Percentiles rank a stretch among this genome's conserved stretches.
Evolutionary conservation across 805 yeast genomes (phyloP).

Genomic region (Cyberlindnera euphorbiiphila): DNA sequence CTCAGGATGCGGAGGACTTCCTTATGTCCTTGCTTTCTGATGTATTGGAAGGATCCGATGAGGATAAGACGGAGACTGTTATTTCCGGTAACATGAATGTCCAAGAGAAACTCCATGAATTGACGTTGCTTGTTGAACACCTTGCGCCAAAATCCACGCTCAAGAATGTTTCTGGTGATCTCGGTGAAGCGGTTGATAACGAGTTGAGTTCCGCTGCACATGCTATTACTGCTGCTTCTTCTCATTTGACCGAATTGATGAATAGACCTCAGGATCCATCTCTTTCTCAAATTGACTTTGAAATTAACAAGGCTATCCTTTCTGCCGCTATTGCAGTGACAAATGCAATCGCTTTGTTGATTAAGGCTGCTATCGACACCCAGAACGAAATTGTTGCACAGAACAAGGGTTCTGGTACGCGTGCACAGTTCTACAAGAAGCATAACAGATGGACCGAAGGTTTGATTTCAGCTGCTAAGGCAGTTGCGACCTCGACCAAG

Average conservation of each 20-base stretch:
- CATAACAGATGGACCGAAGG: slow-evolving; percentile 95
- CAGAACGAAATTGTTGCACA: slow-evolving; percentile 76
- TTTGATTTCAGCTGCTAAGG: slow-evolving; percentile 80
- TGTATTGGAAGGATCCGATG: slow-evolving; percentile 46
- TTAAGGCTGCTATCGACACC: slow-evolving; percentile 72
- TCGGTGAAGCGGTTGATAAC: slow-evolving; percentile 66
- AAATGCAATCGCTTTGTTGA: slow-evolving; percentile 67
- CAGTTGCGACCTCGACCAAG: slow-evolving; percentile 81
- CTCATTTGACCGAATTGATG: slow-evolving; percentile 51
- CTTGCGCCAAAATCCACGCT: slow-evolving; percentile 42
- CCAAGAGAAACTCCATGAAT: slow-evolving; percentile 63
- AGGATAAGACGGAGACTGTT: slow-evolving; percentile 71
- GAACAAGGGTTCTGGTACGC: slow-evolving; percentile 61
- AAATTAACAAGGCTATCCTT: slow-evolving; percentile 72
- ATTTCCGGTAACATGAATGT: slow-evolving; percentile 72
- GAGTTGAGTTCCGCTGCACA: slow-evolving; percentile 73
- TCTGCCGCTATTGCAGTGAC: slow-evolving; percentile 79
- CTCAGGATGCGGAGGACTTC: slow-evolving; percentile 57
- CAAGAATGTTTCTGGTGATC: slow-evolving; percentile 42
- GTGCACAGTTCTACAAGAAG: slow-evolving; percentile 77
- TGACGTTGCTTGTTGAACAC: slow-evolving; percentile 52
- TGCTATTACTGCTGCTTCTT: slow-evolving; percentile 63
- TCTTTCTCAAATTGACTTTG: slow-evolving; percentile 52
- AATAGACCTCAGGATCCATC: slow-evolving; percentile 46
- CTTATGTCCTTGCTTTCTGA: slow-evolving; percentile 57